Conservation (phyloP, 2,329 filamentous ascomycete species). For the Neophaeococcomyces aloes region DNA sequence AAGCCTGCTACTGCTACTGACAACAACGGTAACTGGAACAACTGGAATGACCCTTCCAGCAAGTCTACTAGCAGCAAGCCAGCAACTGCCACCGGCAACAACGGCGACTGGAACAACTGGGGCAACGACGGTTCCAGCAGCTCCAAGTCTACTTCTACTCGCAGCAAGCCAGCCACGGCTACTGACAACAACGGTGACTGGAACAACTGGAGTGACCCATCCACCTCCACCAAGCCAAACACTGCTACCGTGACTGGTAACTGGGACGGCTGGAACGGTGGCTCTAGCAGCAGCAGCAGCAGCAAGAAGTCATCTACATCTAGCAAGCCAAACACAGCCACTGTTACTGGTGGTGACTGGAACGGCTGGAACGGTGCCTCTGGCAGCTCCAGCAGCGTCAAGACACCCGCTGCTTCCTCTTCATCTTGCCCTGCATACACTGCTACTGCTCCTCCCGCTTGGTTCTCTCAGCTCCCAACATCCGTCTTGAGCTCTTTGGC, state of each 20-base stretch:
- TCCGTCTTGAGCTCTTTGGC: slow-evolving; percentile 11
- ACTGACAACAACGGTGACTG: neutral
- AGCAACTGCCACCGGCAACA: neutral
- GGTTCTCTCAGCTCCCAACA: slow-evolving; percentile 14
- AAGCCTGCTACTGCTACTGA: neutral
- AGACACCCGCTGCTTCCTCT: slow-evolving; percentile 9
- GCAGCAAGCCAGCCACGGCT: too few species aligned
- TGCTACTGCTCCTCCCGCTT: slow-evolving; percentile 12
- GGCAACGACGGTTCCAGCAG: neutral
- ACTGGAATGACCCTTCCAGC: neutral
- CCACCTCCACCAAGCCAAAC: neutral
- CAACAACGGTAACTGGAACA: neutral
- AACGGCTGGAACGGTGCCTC: slow-evolving; percentile 7
- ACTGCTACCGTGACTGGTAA: neutral
- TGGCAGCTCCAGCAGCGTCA: neutral
- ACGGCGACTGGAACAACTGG: neutral
- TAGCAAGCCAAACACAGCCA: slow-evolving; percentile 1
- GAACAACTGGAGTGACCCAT: neutral
- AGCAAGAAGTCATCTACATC: slow-evolving; percentile 2
- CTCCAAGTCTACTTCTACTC: slow-evolving; percentile 4
- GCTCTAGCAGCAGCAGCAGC: neutral
- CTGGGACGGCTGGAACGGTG: slow-evolving; percentile 8
- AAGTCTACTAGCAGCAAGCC: neutral
- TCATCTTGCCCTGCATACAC: slow-evolving; percentile 10
- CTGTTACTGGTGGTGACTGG: slow-evolving; percentile 9